phyloP scores from a whole-genome alignment of 116 monocot species.

The Iris pallida region DNA sequence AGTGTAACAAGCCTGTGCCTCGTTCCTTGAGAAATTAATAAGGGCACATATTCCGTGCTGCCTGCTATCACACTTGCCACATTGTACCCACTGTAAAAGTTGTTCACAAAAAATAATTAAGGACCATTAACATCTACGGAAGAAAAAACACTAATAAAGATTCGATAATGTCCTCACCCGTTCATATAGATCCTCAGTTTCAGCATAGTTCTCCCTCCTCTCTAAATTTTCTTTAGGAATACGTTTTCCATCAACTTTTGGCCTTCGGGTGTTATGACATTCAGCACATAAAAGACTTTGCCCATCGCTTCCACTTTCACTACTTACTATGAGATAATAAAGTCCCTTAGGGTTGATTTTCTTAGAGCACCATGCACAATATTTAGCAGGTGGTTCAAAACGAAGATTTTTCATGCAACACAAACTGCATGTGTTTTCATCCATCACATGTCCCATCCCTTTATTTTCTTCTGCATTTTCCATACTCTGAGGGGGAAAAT shows the following conservation, averaged over 20 bases:
- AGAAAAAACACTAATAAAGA: background rate
- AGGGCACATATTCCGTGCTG: slow-evolving; percentile 42
- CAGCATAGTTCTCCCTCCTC: slow-evolving; percentile 32
- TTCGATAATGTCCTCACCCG: slow-evolving; percentile 17
- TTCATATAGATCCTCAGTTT: slow-evolving; percentile 40
- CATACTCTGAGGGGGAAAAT: slow-evolving; percentile 11
- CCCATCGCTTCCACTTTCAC: slow-evolving; percentile 5
- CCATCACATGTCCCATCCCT: background rate
- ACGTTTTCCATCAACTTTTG: slow-evolving; percentile 16
- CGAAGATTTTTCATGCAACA: slow-evolving; percentile 49
- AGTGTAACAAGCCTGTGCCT: slow-evolving; percentile 16
- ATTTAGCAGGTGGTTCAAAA: slow-evolving; percentile 49
- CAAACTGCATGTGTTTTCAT: slow-evolving; percentile 52
- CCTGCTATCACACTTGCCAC: slow-evolving; percentile 29
- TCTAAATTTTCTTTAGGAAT: slow-evolving; percentile 34
- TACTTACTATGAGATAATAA: slow-evolving; percentile 29
- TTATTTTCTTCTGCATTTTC: slow-evolving; percentile 4
- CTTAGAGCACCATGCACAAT: slow-evolving; percentile 46
- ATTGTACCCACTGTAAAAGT: slow-evolving; percentile 28
- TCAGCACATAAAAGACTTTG: slow-evolving; percentile 33
- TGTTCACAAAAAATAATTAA: background rate
- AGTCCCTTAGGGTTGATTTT: slow-evolving; percentile 37
- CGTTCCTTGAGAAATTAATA: slow-evolving; percentile 21
- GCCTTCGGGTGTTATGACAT: slow-evolving; percentile 35
- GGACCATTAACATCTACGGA: too few species aligned